These are phyloP conservation scores for Zymoseptoria tritici DNA, from an alignment of 2,329 filamentous ascomycete genomes.

Conservation along the genomic window DNA sequence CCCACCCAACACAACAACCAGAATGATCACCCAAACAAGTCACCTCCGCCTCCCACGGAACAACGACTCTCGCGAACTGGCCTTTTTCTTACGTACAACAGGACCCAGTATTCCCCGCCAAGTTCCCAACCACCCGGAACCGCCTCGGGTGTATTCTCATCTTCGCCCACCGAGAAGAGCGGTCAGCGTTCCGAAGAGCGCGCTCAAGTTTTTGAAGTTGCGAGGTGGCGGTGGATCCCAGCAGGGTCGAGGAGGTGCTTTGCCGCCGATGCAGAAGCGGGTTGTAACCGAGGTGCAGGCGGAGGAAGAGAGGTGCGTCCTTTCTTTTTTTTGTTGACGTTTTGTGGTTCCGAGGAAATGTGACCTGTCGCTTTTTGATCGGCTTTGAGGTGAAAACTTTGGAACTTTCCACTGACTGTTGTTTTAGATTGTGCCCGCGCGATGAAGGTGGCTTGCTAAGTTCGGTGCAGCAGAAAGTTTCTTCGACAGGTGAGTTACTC, in stretches of 20 bases:
- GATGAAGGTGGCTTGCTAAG: conserved; percentile 25
- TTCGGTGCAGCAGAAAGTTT: conserved; percentile 28
- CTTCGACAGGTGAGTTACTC: conserved; percentile 24
- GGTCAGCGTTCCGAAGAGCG: conserved; percentile 23
- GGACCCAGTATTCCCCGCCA: conserved; percentile 28
- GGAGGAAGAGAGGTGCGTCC: conserved; percentile 19
- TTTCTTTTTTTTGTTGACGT: conserved; percentile 1
- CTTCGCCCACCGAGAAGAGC: conserved; percentile 16
- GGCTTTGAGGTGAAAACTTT: not conserved
- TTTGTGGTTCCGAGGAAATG: not conserved
- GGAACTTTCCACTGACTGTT: conserved; percentile 4
- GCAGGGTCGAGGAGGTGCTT: not conserved
- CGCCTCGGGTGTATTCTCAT: not conserved
- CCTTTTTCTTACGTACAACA: conserved; percentile 33
- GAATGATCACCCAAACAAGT: conserved; percentile 28
- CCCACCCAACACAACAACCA: conserved; percentile 1
- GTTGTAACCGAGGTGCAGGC: conserved; percentile 9
- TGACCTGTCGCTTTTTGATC: conserved; percentile 3
- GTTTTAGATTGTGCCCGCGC: conserved; percentile 2
- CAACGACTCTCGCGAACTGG: conserved; percentile 30
- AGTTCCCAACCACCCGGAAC: conserved; percentile 22
- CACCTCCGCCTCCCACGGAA: conserved; percentile 21
- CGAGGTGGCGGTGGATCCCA: conserved; percentile 2
- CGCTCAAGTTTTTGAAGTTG: conserved; percentile 26
- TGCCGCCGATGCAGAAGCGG: conserved; percentile 4